A percentile compares a stretch with the other conserved stretches of the same genome.
Conservation (phyloP, 805 yeast genomes). For the Lachancea sp. region DNA sequence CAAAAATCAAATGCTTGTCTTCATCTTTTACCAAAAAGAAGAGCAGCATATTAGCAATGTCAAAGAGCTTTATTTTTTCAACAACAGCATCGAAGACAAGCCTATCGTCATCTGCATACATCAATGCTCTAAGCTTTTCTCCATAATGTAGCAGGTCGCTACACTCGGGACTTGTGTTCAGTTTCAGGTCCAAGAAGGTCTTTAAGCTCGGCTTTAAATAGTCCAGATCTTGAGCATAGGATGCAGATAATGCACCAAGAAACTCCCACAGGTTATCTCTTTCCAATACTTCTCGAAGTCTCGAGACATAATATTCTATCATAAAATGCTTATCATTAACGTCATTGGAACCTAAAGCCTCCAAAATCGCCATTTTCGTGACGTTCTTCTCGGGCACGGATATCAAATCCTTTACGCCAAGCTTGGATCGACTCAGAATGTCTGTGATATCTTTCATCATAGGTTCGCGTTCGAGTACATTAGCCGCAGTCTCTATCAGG, state of each 20-base stretch:
- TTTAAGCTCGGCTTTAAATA: conserved; percentile 21
- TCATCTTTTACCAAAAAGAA: conserved; percentile 11
- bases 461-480: background rate
- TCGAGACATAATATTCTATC: conserved; percentile 21
- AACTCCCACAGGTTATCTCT: conserved; percentile 15
- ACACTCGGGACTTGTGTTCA: conserved; percentile 11
- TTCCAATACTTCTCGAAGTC: conserved; percentile 17
- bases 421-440: conserved; percentile 9
- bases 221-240: conserved; percentile 20
- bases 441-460: conserved; percentile 9
- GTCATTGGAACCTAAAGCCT: conserved; percentile 18
- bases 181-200: conserved; percentile 17
- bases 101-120: conserved; percentile 2
- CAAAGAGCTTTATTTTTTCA: conserved; percentile 13
- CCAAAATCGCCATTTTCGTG: conserved; percentile 22
- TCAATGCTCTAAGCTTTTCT: conserved; percentile 1
- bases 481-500: conserved; percentile 7
- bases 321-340: conserved; percentile 22
- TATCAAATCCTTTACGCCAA: conserved; percentile 15
- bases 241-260: conserved; percentile 13
- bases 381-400: conserved; percentile 12
- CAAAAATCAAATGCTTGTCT: conserved; percentile 2
- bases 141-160: background rate
- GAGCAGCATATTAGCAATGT: conserved; percentile 15
- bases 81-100: conserved; percentile 6